These are phyloP conservation scores for Tieghemostelium lacteum DNA, from an alignment of 78 protist species.

Conservation along the genomic window DNA sequence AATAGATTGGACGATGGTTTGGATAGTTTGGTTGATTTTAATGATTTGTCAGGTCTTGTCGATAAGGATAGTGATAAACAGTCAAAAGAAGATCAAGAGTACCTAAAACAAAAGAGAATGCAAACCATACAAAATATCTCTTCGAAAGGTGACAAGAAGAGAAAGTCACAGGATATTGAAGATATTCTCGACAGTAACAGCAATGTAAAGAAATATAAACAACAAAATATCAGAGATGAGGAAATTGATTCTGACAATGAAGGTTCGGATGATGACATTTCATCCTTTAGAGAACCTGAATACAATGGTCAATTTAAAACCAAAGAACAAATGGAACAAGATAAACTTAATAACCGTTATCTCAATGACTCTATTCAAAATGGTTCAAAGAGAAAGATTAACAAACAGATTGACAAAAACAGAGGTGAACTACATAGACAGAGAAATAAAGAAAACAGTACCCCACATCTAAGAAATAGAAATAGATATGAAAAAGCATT, in stretches of 20 bases:
- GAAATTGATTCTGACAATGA: slow-evolving; percentile 15
- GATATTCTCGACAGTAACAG: not conserved
- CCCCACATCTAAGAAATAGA: slow-evolving; percentile 48
- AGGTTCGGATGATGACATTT: slow-evolving; percentile 27
- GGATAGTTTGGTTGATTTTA: slow-evolving; percentile 34
- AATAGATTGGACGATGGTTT: slow-evolving; percentile 54
- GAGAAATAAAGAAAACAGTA: slow-evolving; percentile 29
- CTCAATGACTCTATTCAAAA: not conserved
- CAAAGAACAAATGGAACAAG: too few species aligned
- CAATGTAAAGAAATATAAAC: not conserved
- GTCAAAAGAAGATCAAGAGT: slow-evolving; percentile 7
- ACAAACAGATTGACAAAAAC: slow-evolving; percentile 35
- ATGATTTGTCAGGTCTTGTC: slow-evolving; percentile 24
- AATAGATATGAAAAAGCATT: slow-evolving; percentile 30
- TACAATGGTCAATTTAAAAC: slow-evolving; percentile 56
- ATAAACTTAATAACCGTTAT: not conserved
- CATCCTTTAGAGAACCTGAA: slow-evolving; percentile 14
- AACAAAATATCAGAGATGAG: not conserved
- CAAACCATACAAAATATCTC: not conserved
- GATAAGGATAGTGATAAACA: slow-evolving; percentile 41
- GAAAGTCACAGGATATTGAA: slow-evolving; percentile 17
- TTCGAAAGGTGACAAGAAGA: not conserved
- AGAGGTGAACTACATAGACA: slow-evolving; percentile 64
- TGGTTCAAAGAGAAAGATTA: slow-evolving; percentile 54
- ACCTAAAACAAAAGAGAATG: slow-evolving; percentile 68